These are phyloP conservation scores for Exophiala alcalophila DNA, from an alignment of 2,329 filamentous ascomycete species.

Conservation along the genomic window DNA sequence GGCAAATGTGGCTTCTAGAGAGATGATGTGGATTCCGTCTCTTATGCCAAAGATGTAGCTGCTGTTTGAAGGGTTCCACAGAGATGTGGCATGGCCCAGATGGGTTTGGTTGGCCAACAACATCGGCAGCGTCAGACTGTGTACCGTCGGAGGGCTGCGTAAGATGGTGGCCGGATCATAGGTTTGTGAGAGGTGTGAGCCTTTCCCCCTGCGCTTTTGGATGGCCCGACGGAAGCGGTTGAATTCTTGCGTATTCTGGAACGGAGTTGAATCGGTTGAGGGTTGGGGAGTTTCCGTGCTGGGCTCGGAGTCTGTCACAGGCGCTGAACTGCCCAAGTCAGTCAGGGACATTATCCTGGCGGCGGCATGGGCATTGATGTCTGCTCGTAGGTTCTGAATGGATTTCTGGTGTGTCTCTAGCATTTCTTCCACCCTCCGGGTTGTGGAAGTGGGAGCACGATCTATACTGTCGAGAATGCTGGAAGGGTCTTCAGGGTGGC, in stretches of 20 bases:
- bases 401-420: constrained; percentile 17
- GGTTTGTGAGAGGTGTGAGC: constrained; percentile 19
- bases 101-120: constrained; percentile 84
- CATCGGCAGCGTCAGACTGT: constrained; percentile 84
- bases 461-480: constrained; percentile 25
- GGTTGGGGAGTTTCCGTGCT: background rate
- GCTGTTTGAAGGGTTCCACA: constrained; percentile 93
- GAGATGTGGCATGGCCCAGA: constrained; percentile 82
- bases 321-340: constrained; percentile 2
- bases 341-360: constrained; percentile 11
- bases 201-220: constrained; percentile 10
- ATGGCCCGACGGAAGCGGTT: constrained; percentile 13
- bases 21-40: constrained; percentile 88
- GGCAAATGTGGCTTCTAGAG: constrained; percentile 80
- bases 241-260: constrained; percentile 12
- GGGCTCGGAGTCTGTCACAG: background rate
- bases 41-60: constrained; percentile 91
- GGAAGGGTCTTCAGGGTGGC: constrained; percentile 29
- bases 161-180: constrained; percentile 39
- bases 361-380: constrained; percentile 22
- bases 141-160: constrained; percentile 67
- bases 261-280: constrained; percentile 5
- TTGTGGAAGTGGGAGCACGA: constrained; percentile 15
- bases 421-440: constrained; percentile 11
- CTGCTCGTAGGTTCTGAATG: constrained; percentile 19